phyloP scores from a whole-genome alignment of 1,284 basidiomycete species.

The Trichosporon coremiiforme region DNA sequence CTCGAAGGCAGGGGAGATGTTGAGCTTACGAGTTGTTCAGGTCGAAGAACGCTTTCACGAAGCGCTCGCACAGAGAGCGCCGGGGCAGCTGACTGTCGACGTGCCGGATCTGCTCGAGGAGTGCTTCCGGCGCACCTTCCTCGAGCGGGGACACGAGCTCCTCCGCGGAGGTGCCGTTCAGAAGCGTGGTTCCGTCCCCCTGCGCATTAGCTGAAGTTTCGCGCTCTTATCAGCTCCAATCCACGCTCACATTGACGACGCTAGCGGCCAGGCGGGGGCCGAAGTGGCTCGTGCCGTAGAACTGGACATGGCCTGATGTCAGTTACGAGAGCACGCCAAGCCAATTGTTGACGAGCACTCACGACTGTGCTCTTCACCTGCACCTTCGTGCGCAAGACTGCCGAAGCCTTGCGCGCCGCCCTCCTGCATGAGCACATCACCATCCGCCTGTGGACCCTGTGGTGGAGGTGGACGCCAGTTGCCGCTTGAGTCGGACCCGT shows the following conservation, averaged over 20 bases:
- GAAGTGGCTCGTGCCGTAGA: slow-evolving; percentile 43
- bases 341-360: background rate
- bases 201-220: background rate
- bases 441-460: slow-evolving; percentile 24
- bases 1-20: background rate
- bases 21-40: slow-evolving; percentile 37
- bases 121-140: slow-evolving; percentile 22
- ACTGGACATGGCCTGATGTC: slow-evolving; percentile 36
- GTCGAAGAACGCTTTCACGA: slow-evolving; percentile 36
- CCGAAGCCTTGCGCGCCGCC: slow-evolving; percentile 36
- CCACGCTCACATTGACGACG: slow-evolving; percentile 30
- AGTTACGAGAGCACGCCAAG: background rate
- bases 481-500: background rate
- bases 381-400: slow-evolving; percentile 30
- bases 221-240: background rate
- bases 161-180: slow-evolving; percentile 31
- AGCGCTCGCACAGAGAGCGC: slow-evolving; percentile 35
- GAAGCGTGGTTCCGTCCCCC: slow-evolving; percentile 20
- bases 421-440: slow-evolving; percentile 36
- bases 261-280: slow-evolving; percentile 38
- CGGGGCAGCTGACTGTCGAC: slow-evolving; percentile 36
- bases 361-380: slow-evolving; percentile 31
- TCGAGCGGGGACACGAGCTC: slow-evolving; percentile 24
- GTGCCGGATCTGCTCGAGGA: slow-evolving; percentile 34
- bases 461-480: slow-evolving; percentile 15